A percentile compares a stretch with the other conserved stretches of the same genome.
Evolutionary conservation across 2,329 filamentous ascomycete genomes (phyloP).

Genomic region (Beauveria bassiana): DNA sequence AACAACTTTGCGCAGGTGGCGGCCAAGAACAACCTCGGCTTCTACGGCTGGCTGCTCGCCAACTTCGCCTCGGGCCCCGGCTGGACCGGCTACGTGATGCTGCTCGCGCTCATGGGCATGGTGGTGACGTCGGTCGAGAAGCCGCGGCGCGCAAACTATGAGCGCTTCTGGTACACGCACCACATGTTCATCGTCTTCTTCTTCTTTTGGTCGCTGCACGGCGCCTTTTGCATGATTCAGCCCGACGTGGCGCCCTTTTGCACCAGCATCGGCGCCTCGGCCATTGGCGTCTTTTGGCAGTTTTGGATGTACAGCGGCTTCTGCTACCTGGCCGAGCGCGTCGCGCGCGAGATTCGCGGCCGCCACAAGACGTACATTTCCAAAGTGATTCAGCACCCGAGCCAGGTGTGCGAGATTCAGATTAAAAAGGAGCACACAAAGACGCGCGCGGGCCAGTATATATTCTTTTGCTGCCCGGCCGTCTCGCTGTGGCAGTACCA

Average conservation of each 20-base stretch:
- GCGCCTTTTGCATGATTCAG: slow-evolving; percentile 86
- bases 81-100: slow-evolving; percentile 82
- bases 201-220: slow-evolving; percentile 85
- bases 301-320: slow-evolving; percentile 84
- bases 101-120: slow-evolving; percentile 71
- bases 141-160: slow-evolving; percentile 71
- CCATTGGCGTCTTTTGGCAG: slow-evolving; percentile 77
- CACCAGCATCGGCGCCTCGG: slow-evolving; percentile 54
- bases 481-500: slow-evolving; percentile 86
- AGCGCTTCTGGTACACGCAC: slow-evolving; percentile 87
- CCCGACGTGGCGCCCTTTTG: slow-evolving; percentile 75
- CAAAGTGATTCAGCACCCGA: slow-evolving; percentile 83
- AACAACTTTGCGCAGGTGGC: slow-evolving; percentile 77
- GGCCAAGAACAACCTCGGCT: slow-evolving; percentile 65
- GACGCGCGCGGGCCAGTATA: slow-evolving; percentile 76
- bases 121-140: slow-evolving; percentile 71
- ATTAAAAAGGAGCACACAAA: slow-evolving; percentile 86
- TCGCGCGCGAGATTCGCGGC: slow-evolving; percentile 71
- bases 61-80: slow-evolving; percentile 75
- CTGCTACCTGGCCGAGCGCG: slow-evolving; percentile 69
- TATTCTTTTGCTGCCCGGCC: slow-evolving; percentile 81
- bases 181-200: slow-evolving; percentile 86
- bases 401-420: slow-evolving; percentile 84
- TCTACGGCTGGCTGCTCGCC: slow-evolving; percentile 69
- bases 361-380: slow-evolving; percentile 79